These are phyloP conservation scores for Panaeolus cyanescens DNA, from an alignment of 768 basidiomycete genomes.

Conservation along the genomic window DNA sequence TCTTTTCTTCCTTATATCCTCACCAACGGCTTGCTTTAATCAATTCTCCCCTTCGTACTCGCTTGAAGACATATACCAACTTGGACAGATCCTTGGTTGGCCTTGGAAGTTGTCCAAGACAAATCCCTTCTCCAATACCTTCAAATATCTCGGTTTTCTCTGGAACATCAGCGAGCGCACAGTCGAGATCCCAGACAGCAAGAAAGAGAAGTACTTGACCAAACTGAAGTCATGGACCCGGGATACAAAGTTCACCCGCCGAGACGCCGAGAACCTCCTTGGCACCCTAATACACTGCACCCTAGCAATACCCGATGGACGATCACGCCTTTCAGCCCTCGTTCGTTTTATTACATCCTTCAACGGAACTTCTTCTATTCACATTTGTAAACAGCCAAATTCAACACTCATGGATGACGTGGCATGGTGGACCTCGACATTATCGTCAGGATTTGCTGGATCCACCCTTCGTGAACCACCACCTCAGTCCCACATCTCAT, in stretches of 20 bases:
- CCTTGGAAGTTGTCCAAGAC: constrained; percentile 34
- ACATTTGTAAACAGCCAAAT: constrained; percentile 16
- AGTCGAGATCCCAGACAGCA: constrained; percentile 31
- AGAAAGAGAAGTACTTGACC: constrained; percentile 26
- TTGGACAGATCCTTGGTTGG: constrained; percentile 28
- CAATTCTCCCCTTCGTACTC: no score
- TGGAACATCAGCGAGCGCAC: constrained; percentile 32
- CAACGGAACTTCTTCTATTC: no score
- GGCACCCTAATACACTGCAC: constrained; percentile 38
- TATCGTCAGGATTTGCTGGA: constrained; percentile 12
- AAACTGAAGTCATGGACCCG: constrained; percentile 21
- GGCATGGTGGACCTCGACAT: constrained; percentile 23
- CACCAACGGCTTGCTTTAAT: constrained; percentile 8
- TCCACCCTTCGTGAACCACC: no score
- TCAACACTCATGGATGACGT: constrained; percentile 18
- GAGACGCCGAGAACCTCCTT: constrained; percentile 25
- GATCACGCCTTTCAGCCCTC: no score
- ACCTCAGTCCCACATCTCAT: no score
- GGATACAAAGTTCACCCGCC: constrained; percentile 7
- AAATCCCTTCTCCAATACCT: no score
- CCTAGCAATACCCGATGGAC: constrained; percentile 24
- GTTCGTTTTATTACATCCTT: no score
- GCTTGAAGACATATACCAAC: constrained; percentile 20
- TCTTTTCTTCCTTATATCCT: constrained; percentile 22
- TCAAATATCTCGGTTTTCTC: constrained; percentile 29